phyloP scores from a whole-genome alignment of 768 basidiomycete species.

The Rubroboletus pulcherrimus region DNA sequence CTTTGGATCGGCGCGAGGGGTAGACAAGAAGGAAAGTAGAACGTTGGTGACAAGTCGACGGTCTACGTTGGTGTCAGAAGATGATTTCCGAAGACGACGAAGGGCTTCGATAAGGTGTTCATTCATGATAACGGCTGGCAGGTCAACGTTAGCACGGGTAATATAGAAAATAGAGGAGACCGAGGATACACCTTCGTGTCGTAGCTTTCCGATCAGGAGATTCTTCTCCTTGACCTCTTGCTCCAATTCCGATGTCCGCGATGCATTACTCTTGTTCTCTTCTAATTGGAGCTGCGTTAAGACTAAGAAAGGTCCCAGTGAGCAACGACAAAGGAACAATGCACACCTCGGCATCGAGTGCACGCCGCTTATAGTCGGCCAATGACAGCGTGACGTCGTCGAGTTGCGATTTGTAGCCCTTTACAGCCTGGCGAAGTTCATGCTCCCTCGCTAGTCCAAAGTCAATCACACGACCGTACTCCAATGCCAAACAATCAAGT shows the following conservation, averaged over 20 bases:
- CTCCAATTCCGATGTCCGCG: conserved; percentile 69
- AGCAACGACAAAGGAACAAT: not conserved
- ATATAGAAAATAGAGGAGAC: conserved; percentile 12
- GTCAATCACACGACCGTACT: conserved; percentile 2
- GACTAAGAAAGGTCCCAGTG: not conserved
- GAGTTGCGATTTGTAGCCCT: conserved; percentile 77
- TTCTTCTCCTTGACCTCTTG: conserved; percentile 95
- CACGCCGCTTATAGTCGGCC: conserved; percentile 88
- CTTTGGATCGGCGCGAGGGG: conserved; percentile 88
- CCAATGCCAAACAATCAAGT: not conserved
- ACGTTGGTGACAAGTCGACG: conserved; percentile 92
- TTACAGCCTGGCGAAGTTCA: conserved; percentile 81
- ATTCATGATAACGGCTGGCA: conserved; percentile 87
- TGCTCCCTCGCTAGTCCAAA: conserved; percentile 71
- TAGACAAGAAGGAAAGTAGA: conserved; percentile 82
- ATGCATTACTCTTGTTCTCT: conserved; percentile 63
- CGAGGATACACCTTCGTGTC: conserved; percentile 78
- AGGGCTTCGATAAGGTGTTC: conserved; percentile 97
- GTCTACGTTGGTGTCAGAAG: conserved; percentile 86
- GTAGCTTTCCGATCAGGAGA: conserved; percentile 87
- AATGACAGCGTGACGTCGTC: conserved; percentile 66
- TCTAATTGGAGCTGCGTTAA: conserved; percentile 62
- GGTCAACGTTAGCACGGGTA: not conserved
- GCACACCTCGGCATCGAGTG: conserved; percentile 79
- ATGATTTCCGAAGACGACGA: conserved; percentile 84